These are phyloP conservation scores for Candida golubevii DNA, from an alignment of 805 yeast genomes.

Conservation along the genomic window DNA sequence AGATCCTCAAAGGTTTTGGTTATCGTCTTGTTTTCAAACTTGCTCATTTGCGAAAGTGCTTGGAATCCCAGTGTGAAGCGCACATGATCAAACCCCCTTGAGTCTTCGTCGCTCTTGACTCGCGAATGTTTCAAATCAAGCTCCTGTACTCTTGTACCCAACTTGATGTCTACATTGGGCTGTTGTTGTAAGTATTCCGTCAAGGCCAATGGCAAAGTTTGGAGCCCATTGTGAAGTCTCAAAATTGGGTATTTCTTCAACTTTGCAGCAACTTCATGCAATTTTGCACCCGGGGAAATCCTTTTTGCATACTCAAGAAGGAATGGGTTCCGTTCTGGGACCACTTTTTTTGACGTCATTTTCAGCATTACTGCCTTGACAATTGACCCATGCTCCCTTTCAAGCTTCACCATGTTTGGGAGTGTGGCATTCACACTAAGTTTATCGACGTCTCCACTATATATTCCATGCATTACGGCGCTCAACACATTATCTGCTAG, in stretches of 20 bases:
- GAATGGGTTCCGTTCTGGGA: conserved; percentile 5
- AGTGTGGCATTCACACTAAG: conserved; percentile 64
- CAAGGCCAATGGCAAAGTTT: conserved; percentile 45
- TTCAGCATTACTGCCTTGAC: conserved; percentile 42
- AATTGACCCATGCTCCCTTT: conserved; percentile 56
- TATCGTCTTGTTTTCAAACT: conserved; percentile 5
- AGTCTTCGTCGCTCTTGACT: neutral
- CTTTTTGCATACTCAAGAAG: conserved; percentile 36
- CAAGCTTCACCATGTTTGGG: conserved; percentile 53
- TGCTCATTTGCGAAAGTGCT: conserved; percentile 28
- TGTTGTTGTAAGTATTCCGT: conserved; percentile 30
- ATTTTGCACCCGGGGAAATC: conserved; percentile 38
- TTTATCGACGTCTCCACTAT: conserved; percentile 64
- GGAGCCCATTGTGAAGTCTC: conserved; percentile 53
- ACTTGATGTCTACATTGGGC: conserved; percentile 40
- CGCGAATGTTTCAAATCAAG: conserved; percentile 19
- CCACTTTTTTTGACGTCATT: conserved; percentile 12
- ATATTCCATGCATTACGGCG: conserved; percentile 84
- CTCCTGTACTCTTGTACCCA: conserved; percentile 21
- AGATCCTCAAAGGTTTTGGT: conserved; percentile 20
- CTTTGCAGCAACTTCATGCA: conserved; percentile 30
- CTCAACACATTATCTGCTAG: conserved; percentile 60
- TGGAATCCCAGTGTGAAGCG: conserved; percentile 54
- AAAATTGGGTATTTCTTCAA: conserved; percentile 61
- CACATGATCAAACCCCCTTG: conserved; percentile 46